Percentiles rank a stretch among this genome's conserved stretches.
Evolutionary conservation across 495 filamentous ascomycete species (phyloP).

Genomic region (Neurospora sublineolata): DNA sequence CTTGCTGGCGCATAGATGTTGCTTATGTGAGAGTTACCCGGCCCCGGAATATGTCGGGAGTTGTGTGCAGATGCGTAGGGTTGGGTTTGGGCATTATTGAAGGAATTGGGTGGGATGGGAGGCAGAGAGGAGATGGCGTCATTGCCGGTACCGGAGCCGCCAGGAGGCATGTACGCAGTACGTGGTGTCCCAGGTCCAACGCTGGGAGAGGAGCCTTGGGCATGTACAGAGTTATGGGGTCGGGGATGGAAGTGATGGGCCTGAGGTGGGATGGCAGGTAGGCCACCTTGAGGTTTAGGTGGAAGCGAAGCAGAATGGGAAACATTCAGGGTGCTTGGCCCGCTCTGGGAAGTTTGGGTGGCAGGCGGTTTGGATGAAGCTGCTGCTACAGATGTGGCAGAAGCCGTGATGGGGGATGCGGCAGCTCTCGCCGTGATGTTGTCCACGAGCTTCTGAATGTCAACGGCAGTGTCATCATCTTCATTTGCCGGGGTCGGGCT

Average conservation of each 20-base stretch:
- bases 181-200: slow-evolving; percentile 29
- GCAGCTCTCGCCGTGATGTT: slow-evolving; percentile 36
- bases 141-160: slow-evolving; percentile 42
- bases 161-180: slow-evolving; percentile 36
- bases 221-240: slow-evolving; percentile 19
- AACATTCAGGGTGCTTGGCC: slow-evolving; percentile 29
- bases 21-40: neutral
- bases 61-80: slow-evolving; percentile 1
- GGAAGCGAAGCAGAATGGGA: slow-evolving; percentile 39
- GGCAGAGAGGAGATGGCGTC: slow-evolving; percentile 43
- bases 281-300: slow-evolving; percentile 32
- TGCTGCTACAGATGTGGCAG: slow-evolving; percentile 8
- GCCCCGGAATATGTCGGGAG: slow-evolving; percentile 33
- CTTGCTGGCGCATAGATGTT: slow-evolving; percentile 2
- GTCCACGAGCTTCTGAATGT: slow-evolving; percentile 40
- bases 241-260: slow-evolving; percentile 29
- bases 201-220: slow-evolving; percentile 20
- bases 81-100: slow-evolving; percentile 20
- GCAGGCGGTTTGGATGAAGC: slow-evolving; percentile 22
- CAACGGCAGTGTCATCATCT: slow-evolving; percentile 27
- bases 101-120: slow-evolving; percentile 48
- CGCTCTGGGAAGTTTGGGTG: slow-evolving; percentile 18
- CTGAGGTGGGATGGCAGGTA: slow-evolving; percentile 32
- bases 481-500: slow-evolving; percentile 15
- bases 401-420: slow-evolving; percentile 16